Percentiles rank a stretch among this genome's conserved stretches.
phyloP scores from a whole-genome alignment of 1,284 basidiomycete genomes.

The Wolfiporia cocos region DNA sequence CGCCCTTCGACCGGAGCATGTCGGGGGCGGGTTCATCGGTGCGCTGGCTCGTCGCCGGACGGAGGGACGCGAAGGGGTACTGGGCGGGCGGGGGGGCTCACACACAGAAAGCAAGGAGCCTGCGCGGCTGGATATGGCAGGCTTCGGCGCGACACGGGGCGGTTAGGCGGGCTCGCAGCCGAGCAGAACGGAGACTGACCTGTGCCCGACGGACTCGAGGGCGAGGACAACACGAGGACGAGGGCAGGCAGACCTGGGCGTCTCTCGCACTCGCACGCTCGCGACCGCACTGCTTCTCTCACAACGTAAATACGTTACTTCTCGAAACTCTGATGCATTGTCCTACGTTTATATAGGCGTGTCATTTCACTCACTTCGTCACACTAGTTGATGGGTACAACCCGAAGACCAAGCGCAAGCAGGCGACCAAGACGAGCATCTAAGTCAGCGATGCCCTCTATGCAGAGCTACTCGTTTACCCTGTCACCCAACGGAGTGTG shows the following conservation, averaged over 20 bases:
- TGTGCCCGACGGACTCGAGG: slow-evolving; percentile 17
- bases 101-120: slow-evolving; percentile 16
- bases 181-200: slow-evolving; percentile 9
- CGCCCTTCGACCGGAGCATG: slow-evolving; percentile 40
- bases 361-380: too few relatives aligned
- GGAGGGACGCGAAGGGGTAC: neutral
- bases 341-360: too few relatives aligned
- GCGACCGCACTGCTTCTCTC: slow-evolving; percentile 19
- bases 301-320: too few relatives aligned
- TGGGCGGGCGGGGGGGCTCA: slow-evolving; percentile 11
- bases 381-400: too few relatives aligned
- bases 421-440: too few relatives aligned
- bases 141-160: slow-evolving; percentile 13
- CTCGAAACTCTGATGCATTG: too few relatives aligned
- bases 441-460: too few relatives aligned
- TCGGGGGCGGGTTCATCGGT: slow-evolving; percentile 30
- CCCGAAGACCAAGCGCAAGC: too few relatives aligned
- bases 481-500: too few relatives aligned
- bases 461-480: too few relatives aligned
- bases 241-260: slow-evolving; percentile 12
- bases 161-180: slow-evolving; percentile 10
- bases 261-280: slow-evolving; percentile 21
- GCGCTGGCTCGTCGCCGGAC: slow-evolving; percentile 4
- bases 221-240: slow-evolving; percentile 20
- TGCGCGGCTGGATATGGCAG: slow-evolving; percentile 9